Base-by-base conservation (phyloP, 768 basidiomycete genomes). In the Austroboletus festivus region DNA sequence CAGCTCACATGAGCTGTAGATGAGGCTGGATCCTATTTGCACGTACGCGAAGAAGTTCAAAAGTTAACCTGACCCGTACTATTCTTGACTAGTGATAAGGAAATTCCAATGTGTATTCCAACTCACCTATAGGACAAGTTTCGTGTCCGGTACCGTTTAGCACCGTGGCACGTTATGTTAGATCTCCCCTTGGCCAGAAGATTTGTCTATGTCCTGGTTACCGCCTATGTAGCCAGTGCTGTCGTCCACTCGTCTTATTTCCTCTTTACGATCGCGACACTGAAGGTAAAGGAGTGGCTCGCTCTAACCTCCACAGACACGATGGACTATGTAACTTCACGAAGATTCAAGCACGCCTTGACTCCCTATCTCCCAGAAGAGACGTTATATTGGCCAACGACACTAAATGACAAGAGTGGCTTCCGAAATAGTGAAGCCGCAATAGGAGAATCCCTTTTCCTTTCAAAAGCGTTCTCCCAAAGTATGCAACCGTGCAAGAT, bases 401-500 rank as follows among this genome's bases (percentile, higher is more conserved):
- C 15, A 9, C 24, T 53, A 0, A 21, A 28, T 13, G 48, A 42
- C 19, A 42, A 48, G 16, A 26, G 38, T 8, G 50, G 23, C 26
- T 12, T 38, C 24, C 11, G 24, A 34, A 30, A 38, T 11, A 23
- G 41, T 38, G 37, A 42, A 22, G 57, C 71, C 24, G 31, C 64
- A 9, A 67, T 80, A 47, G 69, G 71, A 42, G 77, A 80, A 60
- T 72, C 73, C 11, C 65, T 80, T 19, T 74, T 86, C 46, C 68
- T 89, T 11, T 83, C 84, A 18, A 87, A 87, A 57, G 80, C 82
- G 4, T 88, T 89, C 56, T 69, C 85, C 4, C 73, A 73, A 46
- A 80, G 81, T 19, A 80, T 87, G 78, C 78, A 79, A 31, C 89
- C 90, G 1, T 84, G 78, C 59, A 81, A 82, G 54, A 80, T 91